phyloP scores from a whole-genome alignment of 495 filamentous ascomycete genomes.

The Lichenothelia convexa region DNA sequence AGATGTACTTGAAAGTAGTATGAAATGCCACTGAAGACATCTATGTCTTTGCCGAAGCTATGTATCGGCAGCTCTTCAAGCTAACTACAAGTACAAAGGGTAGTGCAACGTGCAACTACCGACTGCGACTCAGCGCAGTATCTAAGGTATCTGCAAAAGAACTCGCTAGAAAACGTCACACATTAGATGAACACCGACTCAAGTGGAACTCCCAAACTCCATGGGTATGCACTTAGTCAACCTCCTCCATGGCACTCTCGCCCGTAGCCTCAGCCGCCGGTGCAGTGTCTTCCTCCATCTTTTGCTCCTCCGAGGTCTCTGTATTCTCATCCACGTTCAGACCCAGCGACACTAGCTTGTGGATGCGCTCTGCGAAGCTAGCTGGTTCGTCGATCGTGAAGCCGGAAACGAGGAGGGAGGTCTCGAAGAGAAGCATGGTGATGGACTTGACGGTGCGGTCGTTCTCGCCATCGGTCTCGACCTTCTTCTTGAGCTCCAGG shows the following conservation, averaged over 20 bases:
- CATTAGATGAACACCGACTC: too few relatives aligned
- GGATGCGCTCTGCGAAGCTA: slow-evolving; percentile 92
- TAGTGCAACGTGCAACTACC: too few relatives aligned
- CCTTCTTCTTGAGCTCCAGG: slow-evolving; percentile 96
- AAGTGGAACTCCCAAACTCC: too few relatives aligned
- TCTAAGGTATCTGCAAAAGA: too few relatives aligned
- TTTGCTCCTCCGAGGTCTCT: slow-evolving; percentile 49
- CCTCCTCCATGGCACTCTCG: slow-evolving; percentile 58
- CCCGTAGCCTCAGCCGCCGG: slow-evolving; percentile 36
- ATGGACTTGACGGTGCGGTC: slow-evolving; percentile 98
- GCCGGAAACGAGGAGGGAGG: slow-evolving; percentile 89
- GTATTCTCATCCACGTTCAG: slow-evolving; percentile 90
- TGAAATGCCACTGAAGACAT: too few relatives aligned
- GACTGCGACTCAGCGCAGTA: too few relatives aligned
- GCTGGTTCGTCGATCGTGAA: slow-evolving; percentile 99
- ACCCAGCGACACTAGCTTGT: slow-evolving; percentile 93
- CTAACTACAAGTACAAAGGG: too few relatives aligned
- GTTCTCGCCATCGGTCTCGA: slow-evolving; percentile 89
- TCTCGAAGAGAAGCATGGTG: slow-evolving; percentile 94
- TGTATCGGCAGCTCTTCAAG: too few relatives aligned
- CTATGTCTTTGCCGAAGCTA: too few relatives aligned
- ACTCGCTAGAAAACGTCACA: too few relatives aligned
- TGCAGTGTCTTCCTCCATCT: slow-evolving; percentile 34
- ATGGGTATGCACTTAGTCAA: slow-evolving; percentile 44
- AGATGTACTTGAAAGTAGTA: too few relatives aligned